Percentiles rank a stretch among this genome's conserved stretches.
phyloP scores from a whole-genome alignment of 345 rosid species.

The Populus davidiana region DNA sequence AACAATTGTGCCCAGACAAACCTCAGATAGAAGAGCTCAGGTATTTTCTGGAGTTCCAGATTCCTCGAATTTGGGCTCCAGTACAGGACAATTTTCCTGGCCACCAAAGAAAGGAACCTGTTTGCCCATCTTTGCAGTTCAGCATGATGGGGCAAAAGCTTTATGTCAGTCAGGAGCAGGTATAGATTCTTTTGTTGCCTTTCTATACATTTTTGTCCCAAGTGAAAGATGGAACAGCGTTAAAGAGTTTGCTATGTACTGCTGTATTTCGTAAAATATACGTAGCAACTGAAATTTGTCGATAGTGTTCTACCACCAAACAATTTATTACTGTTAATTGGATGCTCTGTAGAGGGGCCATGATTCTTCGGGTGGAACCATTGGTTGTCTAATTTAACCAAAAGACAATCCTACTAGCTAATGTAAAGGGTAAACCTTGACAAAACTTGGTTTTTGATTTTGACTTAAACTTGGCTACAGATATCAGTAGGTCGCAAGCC shows the following conservation, averaged over 20 bases:
- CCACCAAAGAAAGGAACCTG: conserved; percentile 66
- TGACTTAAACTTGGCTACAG: conserved; percentile 28
- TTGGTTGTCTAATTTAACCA: neutral
- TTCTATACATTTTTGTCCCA: neutral
- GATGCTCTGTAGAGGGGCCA: neutral
- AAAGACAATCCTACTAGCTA: neutral
- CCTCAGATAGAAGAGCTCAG: conserved; percentile 73
- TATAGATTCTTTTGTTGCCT: conserved; percentile 13
- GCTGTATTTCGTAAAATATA: neutral
- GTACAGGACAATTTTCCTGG: conserved; percentile 54
- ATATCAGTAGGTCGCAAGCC: conserved; percentile 71
- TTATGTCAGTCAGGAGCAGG: conserved; percentile 74
- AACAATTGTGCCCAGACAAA: conserved; percentile 46
- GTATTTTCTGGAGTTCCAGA: conserved; percentile 71
- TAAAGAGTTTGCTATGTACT: neutral
- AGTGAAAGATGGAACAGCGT: neutral
- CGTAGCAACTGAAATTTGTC: neutral
- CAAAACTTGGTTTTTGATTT: conserved; percentile 12
- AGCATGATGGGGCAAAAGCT: conserved; percentile 80
- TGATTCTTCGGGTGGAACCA: neutral
- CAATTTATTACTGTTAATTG: neutral
- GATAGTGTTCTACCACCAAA: neutral
- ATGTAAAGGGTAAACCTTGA: neutral
- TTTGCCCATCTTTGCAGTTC: conserved; percentile 74
- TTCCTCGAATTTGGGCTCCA: conserved; percentile 73